These are phyloP conservation scores for Lasiodiplodia hormozganensis DNA, from an alignment of 2,329 filamentous ascomycete genomes.

Conservation along the genomic window DNA sequence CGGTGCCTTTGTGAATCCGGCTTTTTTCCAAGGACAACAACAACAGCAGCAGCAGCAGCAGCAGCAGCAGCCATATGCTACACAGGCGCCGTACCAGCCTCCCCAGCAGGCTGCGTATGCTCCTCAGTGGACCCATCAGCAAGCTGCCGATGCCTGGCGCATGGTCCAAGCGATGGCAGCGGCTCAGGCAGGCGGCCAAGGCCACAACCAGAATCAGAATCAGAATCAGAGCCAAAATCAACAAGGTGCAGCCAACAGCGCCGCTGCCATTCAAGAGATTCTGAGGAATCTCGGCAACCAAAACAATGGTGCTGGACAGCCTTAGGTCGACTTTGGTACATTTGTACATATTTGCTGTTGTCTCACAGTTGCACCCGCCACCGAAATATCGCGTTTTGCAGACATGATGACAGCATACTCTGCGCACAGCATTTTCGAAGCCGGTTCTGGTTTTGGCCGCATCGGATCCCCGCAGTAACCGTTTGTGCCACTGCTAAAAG, in stretches of 20 bases:
- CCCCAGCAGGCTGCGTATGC: conserved; percentile 5
- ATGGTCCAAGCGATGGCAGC: conserved; percentile 28
- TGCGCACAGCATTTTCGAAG: not conserved
- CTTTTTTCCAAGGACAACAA: conserved; percentile 37
- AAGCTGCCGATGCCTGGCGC: conserved; percentile 23
- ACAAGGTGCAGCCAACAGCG: conserved; percentile 3
- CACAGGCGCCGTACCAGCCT: conserved; percentile 16
- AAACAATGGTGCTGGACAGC: conserved; percentile 12
- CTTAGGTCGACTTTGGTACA: conserved; percentile 1
- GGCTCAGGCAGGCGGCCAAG: conserved; percentile 21
- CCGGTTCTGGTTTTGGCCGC: not conserved
- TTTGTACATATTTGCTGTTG: conserved; percentile 17
- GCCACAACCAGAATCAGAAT: not conserved
- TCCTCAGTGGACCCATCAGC: conserved; percentile 19
- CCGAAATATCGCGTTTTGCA: conserved; percentile 3
- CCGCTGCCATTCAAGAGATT: conserved; percentile 12
- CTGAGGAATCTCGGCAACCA: conserved; percentile 19
- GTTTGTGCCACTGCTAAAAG: not conserved
- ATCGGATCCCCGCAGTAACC: not conserved
- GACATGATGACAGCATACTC: conserved; percentile 6
- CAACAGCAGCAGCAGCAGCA: conserved; percentile 31
- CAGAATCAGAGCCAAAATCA: not conserved
- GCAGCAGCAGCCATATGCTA: conserved; percentile 15
- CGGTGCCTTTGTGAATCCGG: conserved; percentile 43
- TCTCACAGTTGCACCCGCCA: not conserved